Evolutionary conservation across 257 asterid species (phyloP).

Genomic region (Eustoma russellianum): DNA sequence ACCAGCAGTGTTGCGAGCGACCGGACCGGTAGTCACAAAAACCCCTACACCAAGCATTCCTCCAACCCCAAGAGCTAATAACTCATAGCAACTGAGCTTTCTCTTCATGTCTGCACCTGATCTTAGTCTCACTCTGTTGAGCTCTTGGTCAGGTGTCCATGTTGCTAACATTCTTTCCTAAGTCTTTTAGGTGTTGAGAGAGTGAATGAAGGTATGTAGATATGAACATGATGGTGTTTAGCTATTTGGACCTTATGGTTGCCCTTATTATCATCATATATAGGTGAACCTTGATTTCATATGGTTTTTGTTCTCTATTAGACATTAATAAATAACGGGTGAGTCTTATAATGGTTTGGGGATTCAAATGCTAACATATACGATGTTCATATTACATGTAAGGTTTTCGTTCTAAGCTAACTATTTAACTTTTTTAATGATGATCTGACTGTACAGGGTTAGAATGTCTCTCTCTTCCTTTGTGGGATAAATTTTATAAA

Average conservation of each 20-base stretch:
- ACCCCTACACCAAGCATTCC: conserved; percentile 48
- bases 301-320: not conserved
- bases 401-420: too few relatives aligned
- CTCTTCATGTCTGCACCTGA: conserved; percentile 43
- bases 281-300: too few relatives aligned
- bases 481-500: too few relatives aligned
- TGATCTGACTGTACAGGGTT: too few relatives aligned
- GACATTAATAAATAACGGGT: too few relatives aligned
- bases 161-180: conserved; percentile 19
- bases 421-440: too few relatives aligned
- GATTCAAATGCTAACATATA: too few relatives aligned
- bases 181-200: conserved; percentile 27
- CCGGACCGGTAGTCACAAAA: conserved; percentile 33
- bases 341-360: not conserved
- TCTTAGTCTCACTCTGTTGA: conserved; percentile 29
- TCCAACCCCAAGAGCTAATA: conserved; percentile 33
- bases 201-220: conserved; percentile 24
- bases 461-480: too few relatives aligned
- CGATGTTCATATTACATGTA: too few relatives aligned
- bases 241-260: conserved; percentile 3
- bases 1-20: conserved; percentile 22
- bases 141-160: conserved; percentile 36
- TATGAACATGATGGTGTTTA: conserved; percentile 12
- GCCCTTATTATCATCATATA: not conserved
- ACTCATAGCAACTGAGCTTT: conserved; percentile 30